These are phyloP conservation scores for Serendipita sp. DNA, from an alignment of 768 basidiomycete species.

Conservation along the genomic window DNA sequence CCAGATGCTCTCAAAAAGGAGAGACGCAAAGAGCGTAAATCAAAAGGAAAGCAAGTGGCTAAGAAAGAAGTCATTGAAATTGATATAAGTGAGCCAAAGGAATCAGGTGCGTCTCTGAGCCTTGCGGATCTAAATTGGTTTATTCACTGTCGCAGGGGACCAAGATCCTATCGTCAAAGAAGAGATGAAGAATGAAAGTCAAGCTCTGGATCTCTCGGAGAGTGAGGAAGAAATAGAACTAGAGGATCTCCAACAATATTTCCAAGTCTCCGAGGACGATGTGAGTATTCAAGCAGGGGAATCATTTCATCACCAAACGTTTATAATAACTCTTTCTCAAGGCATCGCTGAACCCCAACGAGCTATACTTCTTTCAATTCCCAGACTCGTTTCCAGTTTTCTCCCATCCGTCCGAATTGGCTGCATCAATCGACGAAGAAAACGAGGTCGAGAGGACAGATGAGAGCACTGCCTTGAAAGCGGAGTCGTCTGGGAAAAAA, in stretches of 20 bases:
- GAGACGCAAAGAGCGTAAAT: slow-evolving; percentile 19
- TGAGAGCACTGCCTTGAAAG: slow-evolving; percentile 13
- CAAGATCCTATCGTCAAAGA: not conserved
- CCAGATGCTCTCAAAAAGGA: slow-evolving; percentile 54
- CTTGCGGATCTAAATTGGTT: not conserved
- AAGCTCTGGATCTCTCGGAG: slow-evolving; percentile 54
- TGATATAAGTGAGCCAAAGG: slow-evolving; percentile 2
- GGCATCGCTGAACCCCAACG: slow-evolving; percentile 19
- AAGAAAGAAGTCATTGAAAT: slow-evolving; percentile 23
- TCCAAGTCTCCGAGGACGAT: slow-evolving; percentile 18
- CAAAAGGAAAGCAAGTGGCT: slow-evolving; percentile 20
- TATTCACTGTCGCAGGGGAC: not conserved
- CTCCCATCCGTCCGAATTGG: slow-evolving; percentile 21
- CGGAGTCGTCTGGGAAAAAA: slow-evolving; percentile 24
- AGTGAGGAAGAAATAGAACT: slow-evolving; percentile 64
- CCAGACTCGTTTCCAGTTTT: slow-evolving; percentile 73
- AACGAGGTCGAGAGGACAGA: slow-evolving; percentile 9
- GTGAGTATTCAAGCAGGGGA: not conserved
- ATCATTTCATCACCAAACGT: too few species aligned
- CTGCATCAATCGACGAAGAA: slow-evolving; percentile 13
- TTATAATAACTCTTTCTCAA: not conserved
- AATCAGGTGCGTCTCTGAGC: slow-evolving; percentile 17
- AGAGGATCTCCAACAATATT: slow-evolving; percentile 68
- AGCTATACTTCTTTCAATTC: slow-evolving; percentile 81
- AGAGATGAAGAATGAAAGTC: slow-evolving; percentile 11